Base-by-base conservation (phyloP, 139 green algal species). In the Spirogloea muscicola region DNA sequence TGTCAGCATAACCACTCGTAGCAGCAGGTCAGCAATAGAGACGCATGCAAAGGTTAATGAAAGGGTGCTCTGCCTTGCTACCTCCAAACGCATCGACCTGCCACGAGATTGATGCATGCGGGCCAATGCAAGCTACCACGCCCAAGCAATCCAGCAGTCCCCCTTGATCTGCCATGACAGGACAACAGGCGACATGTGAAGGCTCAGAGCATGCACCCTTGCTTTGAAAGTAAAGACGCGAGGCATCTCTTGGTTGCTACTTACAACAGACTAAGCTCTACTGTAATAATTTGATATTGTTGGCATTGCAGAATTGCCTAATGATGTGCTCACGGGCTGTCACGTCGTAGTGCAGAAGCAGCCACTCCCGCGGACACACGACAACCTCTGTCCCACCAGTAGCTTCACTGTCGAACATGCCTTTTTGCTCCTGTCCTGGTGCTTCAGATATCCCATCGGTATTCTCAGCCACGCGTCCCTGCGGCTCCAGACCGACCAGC, bases 281-380 rank as follows among this genome's bases (percentile, higher is more conserved):
- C n/a, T n/a, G n/a, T n/a, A n/a, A n/a, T n/a, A n/a, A n/a, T n/a
- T n/a, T n/a, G n/a, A n/a, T n/a, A n/a, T n/a, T n/a, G n/a, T n/a
- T n/a, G n/a, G n/a, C n/a, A 31, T 31, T 33, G 31, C 52, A 7
- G 52, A 39, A 39, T 31, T 62, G 40, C 52, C 52, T 62, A 33
- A 55, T n/a, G n/a, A n/a, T 16, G 27, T 3, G 37, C 2, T 63
- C 3, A 74, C 66, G 25, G 62, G 66, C n/a, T 27, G 4, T 66
- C 1, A 74, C 66, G n/a, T n/a, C n/a, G n/a, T n/a, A n/a, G 3
- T 27, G 25, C 13, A 74, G 34, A 9, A 27, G 25, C 6, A 74
- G 18, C 21, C 66, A 25, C 42, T 74, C 63, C 66, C 66, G 63
- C 42, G 51, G n/a, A 40, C 66, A 44, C 7, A 37, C 39, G 46